These are phyloP conservation scores for Aspergillus saccharolyticus DNA, from an alignment of 495 filamentous ascomycete genomes.

Conservation along the genomic window DNA sequence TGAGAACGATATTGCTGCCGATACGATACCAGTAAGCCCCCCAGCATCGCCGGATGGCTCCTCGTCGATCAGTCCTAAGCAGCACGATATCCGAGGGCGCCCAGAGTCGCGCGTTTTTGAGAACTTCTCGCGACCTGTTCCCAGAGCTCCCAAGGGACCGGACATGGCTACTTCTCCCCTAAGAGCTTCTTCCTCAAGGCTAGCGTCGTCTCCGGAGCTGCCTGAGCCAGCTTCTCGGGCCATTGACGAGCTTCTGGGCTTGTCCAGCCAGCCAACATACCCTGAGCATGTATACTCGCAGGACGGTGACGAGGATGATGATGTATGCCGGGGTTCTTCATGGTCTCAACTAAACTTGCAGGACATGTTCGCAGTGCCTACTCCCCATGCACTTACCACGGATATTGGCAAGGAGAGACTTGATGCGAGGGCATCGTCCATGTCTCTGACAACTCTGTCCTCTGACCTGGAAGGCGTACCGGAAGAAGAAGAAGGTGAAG, in stretches of 20 bases:
- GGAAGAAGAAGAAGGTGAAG: constrained; percentile 60
- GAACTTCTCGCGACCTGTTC: constrained; percentile 48
- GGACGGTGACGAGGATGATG: constrained; percentile 22
- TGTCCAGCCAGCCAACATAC: constrained; percentile 26
- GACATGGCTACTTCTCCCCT: constrained; percentile 30
- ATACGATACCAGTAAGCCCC: constrained; percentile 15
- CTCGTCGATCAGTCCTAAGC: constrained; percentile 18
- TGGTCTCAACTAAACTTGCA: constrained; percentile 18
- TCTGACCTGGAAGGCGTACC: constrained; percentile 62
- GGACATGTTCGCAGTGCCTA: constrained; percentile 15
- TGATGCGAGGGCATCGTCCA: constrained; percentile 37
- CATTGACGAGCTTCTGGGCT: constrained; percentile 42
- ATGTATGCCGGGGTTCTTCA: constrained; percentile 10
- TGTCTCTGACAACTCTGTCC: constrained; percentile 30
- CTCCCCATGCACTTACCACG: constrained; percentile 40
- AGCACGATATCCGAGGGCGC: constrained; percentile 8
- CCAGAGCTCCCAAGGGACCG: constrained; percentile 29
- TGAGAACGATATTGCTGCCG: constrained; percentile 21
- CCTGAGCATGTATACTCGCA: constrained; percentile 35
- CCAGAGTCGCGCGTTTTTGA: constrained; percentile 38
- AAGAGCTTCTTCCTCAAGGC: constrained; percentile 24
- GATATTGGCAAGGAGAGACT: constrained; percentile 44
- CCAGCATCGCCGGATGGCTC: constrained; percentile 14
- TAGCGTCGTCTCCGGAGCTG: constrained; percentile 29
- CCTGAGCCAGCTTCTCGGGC: constrained; percentile 37